Evolutionary conservation across 768 basidiomycete species (phyloP), one percentile per base, ranked within the genome.

Genomic region (Epithele typhae): DNA sequence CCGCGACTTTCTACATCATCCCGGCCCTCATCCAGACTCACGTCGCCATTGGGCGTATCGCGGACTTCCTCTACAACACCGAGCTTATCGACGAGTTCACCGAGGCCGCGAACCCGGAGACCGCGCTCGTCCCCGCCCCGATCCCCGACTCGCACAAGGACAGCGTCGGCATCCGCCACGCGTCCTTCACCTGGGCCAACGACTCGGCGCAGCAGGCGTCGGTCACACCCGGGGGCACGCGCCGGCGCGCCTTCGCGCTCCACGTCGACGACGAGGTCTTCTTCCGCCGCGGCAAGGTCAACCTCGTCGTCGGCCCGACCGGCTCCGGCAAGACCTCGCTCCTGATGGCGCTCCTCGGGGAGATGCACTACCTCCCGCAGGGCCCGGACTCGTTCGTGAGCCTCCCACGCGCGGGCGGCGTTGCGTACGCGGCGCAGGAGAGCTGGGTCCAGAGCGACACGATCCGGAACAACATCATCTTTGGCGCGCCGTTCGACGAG

Each of bases 371-470:
- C 52, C 60, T 70, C 7, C 74, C 70, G 1, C 65, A 68, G 8
- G 61, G 65, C 8, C 68, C 76, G 1, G 73, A 77, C 35, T 80
- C 85, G 0, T 84, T 78, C 74, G 86, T 75, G 62, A 79, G 77
- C 52, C 74, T 92, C 5, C 88, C 89, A 21, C 70, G 87, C 3
- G 67, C 66, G 3, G 73, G 73, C 1, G 87, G 89, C 5, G 74
- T 93, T 30, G 79, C 85, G 2, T 88, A 85, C 57, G 83, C 83
- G 5, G 81, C 82, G 4, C 88, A 92, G 59, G 86, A 88, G 58
- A 77, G 82, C 6, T 92, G 86, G 86, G 80, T 88, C 2, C 77
- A 41, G 40, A n/a, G 5, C 2, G 4, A 3, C 11, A 37, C 15
- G 42, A 18, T 18, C n/a, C 5, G 66, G 66, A 68, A 74, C 19